Conservation (phyloP, 1,284 basidiomycete genomes). For the Volvariella surrecta region DNA sequence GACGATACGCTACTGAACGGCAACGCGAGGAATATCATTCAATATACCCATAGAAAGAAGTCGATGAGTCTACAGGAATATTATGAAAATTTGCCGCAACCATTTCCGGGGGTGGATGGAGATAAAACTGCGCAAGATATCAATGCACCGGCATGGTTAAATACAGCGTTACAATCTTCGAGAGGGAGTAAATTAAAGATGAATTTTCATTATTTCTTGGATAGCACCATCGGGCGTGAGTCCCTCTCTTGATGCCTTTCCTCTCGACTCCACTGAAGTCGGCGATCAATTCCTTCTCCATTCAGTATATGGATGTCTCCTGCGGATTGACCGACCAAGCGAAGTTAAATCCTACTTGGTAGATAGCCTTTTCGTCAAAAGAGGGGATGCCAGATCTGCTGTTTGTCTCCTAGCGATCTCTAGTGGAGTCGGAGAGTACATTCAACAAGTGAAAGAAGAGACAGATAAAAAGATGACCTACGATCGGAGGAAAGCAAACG, state of each 20-base stretch:
- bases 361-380: constrained; percentile 47
- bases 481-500: constrained; percentile 31
- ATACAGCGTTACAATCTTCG: constrained; percentile 40
- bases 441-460: constrained; percentile 32
- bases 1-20: constrained; percentile 10
- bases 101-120: constrained; percentile 42
- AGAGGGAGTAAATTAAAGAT: constrained; percentile 35
- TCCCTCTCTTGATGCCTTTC: constrained; percentile 6
- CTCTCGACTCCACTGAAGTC: constrained; percentile 7
- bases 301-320: constrained; percentile 55
- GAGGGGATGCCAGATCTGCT: constrained; percentile 54
- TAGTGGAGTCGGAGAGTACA: constrained; percentile 46
- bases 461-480: constrained; percentile 36
- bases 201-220: constrained; percentile 37
- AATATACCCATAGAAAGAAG: constrained; percentile 7
- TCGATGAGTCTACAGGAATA: constrained; percentile 40
- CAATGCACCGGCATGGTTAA: constrained; percentile 46
- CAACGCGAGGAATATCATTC: constrained; percentile 10
- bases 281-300: background rate
- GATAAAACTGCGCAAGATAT: constrained; percentile 35
- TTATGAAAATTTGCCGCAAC: constrained; percentile 49
- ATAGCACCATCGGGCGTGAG: constrained; percentile 31
- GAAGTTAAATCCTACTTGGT: constrained; percentile 48
- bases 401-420: constrained; percentile 55
- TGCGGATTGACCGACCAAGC: constrained; percentile 43